Evolutionary conservation across 768 basidiomycete genomes (phyloP), one percentile per base, ranked within the genome.

Genomic region (Phlebiopsis flavidoalba): DNA sequence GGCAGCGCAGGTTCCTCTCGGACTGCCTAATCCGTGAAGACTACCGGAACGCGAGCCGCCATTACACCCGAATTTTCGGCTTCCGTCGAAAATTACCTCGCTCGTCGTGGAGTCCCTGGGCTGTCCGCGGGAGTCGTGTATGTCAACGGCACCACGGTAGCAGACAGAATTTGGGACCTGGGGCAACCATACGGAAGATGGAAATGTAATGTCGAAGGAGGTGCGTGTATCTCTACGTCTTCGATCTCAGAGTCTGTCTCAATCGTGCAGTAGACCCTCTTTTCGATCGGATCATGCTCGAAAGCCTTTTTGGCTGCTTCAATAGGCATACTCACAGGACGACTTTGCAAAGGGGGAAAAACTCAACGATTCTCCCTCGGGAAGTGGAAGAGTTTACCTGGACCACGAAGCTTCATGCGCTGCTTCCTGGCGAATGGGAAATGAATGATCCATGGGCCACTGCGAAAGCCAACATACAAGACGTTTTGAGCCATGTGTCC

Each of bases 401-500:
- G 71, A 46, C 68, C 17, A 71, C 72, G 0, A 68, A 68, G 43
- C 46, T 72, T n/a, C 45, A 48, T 21, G 74, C 75, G 37, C 15
- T 79, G 8, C 67, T 81, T 1, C 77, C 77, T 0, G 71, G 57
- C 14, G 71, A 76, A n/a, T 82, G 80, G 79, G 51, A 63, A 57
- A 70, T 80, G n/a, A 69, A 69, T 63, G 77, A 81, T 61, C 61
- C 70, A 17, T 77, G 74, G 72, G 77, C 78, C 0, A 73, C 66
- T 12, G 63, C 70, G 57, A 72, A 68, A 58, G 74, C 73, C 0
- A 75, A 69, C 46, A 6, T 80, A 11, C 65, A 67, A 7, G 79
- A 80, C 62, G 68, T 74, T 0, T 61, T 79, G 17, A 66, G 76
- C 5, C 79, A 79, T 22, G 67, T 73, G 5, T 73, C 76, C 33